phyloP scores from a whole-genome alignment of 345 rosid species.

The Lepidium aucheri region DNA sequence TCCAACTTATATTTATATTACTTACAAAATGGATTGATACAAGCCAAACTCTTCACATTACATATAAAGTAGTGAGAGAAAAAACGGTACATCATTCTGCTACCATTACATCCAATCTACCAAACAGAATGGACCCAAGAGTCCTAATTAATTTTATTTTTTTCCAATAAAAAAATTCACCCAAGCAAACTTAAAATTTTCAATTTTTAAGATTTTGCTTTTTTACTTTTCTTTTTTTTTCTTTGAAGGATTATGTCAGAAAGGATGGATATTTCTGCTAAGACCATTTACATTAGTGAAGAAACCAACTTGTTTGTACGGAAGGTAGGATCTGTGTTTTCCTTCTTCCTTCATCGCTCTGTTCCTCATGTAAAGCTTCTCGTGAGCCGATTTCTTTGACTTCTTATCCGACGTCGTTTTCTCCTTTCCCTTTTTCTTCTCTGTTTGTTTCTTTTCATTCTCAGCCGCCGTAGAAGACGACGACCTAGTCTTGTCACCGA shows the following conservation, averaged over 20 bases:
- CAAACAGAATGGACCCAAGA: conserved; percentile 20
- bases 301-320: conserved; percentile 61
- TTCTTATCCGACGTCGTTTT: conserved; percentile 22
- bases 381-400: conserved; percentile 34
- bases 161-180: neutral
- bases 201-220: neutral
- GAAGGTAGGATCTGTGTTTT: conserved; percentile 57
- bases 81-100: conserved; percentile 4
- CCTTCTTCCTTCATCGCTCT: conserved; percentile 40
- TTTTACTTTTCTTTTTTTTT: neutral
- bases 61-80: neutral
- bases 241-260: conserved; percentile 2
- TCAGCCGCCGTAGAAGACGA: neutral
- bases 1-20: neutral
- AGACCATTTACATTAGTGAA: conserved; percentile 57
- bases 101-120: conserved; percentile 5
- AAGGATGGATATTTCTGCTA: conserved; percentile 68
- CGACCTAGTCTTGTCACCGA: neutral
- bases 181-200: neutral
- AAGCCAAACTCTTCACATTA: conserved; percentile 12
- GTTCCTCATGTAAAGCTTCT: conserved; percentile 42
- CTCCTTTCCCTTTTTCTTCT: conserved; percentile 8
- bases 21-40: conserved; percentile 5
- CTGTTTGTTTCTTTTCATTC: neutral
- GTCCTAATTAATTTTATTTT: neutral